Evolutionary conservation across 352 stramenopile genomes (phyloP), one percentile per base, ranked within the genome.

Genomic region (Phytophthora syringae): DNA sequence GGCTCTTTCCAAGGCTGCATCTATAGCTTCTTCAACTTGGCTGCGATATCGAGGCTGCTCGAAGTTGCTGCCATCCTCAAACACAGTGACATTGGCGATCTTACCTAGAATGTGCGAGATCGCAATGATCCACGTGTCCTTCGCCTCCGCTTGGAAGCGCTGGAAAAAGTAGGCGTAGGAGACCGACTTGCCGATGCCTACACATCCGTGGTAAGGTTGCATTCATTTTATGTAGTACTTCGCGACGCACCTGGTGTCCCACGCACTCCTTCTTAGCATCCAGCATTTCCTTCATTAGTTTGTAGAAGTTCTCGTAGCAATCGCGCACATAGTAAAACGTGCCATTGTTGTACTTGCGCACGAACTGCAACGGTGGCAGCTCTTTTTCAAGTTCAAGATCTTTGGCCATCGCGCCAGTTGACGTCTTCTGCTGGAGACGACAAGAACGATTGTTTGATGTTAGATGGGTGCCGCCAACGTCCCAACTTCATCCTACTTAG

Each of bases 331-430:
- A 47, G 22, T 36, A 56, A 24, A 44, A 56, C 22, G 20, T 21
- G 20, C 49, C 49, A 45, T 42, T 36, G 18, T 24, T 2, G 49
- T 45, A 56, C 32, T 24, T 1, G 21, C 45, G 18, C 13, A 66
- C n/a, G 11, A 77, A 66, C 7, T 58, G 18, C 13, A 66, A 13
- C 7, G 73, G 63, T 32, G 66, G 60, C 39, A 71, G 16, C 6
- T 52, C 10, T 49, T 32, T 49, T 1, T 42, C 27, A 25, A 61
- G 60, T 12, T 50, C 2, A 3, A 48, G 39, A n/a, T 63, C 50
- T 49, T 11, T 30, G 6, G n/a, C n/a, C n/a, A n/a, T n/a, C n/a
- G n/a, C n/a, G n/a, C n/a, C n/a, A n/a, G n/a, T n/a, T n/a, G n/a
- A n/a, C n/a, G n/a, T n/a, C n/a, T n/a, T n/a, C n/a, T n/a, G n/a